Conservation (phyloP, 345 rosid genomes). For the Aquilaria yunnanensis region DNA sequence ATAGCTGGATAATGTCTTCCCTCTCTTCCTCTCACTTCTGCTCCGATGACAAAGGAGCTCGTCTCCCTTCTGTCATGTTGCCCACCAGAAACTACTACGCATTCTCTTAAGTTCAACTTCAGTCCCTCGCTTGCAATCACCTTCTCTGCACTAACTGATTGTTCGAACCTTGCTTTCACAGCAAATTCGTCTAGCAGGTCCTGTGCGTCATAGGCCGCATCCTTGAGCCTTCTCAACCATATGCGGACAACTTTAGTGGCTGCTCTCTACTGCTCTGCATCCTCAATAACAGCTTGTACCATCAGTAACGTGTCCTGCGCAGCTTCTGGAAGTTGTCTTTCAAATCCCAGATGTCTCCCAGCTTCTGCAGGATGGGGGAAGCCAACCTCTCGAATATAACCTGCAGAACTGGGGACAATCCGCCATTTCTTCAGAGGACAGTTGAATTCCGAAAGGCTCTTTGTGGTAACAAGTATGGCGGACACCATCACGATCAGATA, state of each 20-base stretch:
- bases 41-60: conserved; percentile 5
- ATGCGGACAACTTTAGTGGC: conserved; percentile 7
- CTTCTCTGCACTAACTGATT: not conserved
- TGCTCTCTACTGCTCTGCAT: conserved; percentile 17
- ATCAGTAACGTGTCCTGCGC: not conserved
- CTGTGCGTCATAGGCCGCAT: conserved; percentile 15
- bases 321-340: conserved; percentile 9
- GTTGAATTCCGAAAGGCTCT: no score
- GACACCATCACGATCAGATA: no score
- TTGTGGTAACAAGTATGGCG: no score
- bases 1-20: not conserved
- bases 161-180: not conserved
- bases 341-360: not conserved
- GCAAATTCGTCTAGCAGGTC: conserved; percentile 11
- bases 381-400: conserved; percentile 15
- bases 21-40: conserved; percentile 13
- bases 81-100: not conserved
- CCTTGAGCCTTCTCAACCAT: conserved; percentile 17
- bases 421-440: conserved; percentile 3
- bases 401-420: conserved; percentile 19
- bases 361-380: not conserved
- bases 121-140: conserved; percentile 6
- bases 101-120: not conserved
- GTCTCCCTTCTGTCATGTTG: conserved; percentile 2
- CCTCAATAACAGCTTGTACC: conserved; percentile 18